A percentile compares a stretch with the other conserved stretches of the same genome.
Conservation (phyloP, 2,329 filamentous ascomycete species). For the Xylariaceae sp. region DNA sequence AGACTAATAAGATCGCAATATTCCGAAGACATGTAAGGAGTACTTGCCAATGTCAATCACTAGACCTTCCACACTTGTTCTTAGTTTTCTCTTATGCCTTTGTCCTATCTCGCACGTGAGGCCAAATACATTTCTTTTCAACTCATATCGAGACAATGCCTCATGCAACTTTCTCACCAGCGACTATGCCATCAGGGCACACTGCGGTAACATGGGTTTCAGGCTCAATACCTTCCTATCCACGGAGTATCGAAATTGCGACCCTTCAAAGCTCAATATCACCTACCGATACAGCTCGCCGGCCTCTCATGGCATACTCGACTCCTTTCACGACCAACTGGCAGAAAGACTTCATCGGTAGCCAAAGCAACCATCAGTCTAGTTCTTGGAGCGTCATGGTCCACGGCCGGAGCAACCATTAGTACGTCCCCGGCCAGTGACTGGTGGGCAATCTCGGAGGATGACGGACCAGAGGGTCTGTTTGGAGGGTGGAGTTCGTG, state of each 20-base stretch:
- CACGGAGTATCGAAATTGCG: conserved; percentile 5
- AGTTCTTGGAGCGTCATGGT: conserved; percentile 15
- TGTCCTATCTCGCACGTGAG: neutral
- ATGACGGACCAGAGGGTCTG: no score
- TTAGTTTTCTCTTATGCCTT: no score
- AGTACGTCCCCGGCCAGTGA: no score
- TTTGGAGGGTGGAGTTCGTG: no score
- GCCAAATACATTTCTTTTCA: neutral
- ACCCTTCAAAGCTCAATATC: neutral
- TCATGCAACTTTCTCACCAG: neutral
- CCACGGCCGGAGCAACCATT: conserved; percentile 8
- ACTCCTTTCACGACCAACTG: conserved; percentile 10
- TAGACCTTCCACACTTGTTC: no score
- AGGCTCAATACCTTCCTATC: neutral
- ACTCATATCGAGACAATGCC: conserved; percentile 3
- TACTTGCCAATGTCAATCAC: no score
- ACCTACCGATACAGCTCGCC: neutral
- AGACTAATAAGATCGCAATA: no score
- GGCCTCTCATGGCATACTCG: conserved; percentile 23
- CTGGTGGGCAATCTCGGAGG: no score
- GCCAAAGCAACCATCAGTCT: neutral
- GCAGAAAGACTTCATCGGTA: conserved; percentile 9
- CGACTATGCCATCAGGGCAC: neutral
- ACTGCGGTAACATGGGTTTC: neutral
- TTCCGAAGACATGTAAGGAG: no score